phyloP scores from a whole-genome alignment of 129 eudicot genomes.

The Centaurea solstitialis region DNA sequence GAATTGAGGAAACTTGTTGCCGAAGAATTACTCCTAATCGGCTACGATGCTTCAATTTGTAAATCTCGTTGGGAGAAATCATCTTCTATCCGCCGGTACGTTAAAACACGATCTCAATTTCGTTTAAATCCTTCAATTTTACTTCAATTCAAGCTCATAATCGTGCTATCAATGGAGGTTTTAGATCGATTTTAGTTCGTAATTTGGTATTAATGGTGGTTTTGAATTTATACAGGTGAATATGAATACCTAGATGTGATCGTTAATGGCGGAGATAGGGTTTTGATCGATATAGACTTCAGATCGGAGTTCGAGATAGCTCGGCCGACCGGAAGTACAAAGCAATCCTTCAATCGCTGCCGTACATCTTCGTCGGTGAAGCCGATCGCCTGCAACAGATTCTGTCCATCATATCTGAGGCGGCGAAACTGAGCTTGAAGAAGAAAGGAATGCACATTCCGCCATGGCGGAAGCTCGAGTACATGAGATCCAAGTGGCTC shows the following conservation, averaged over 20 bases:
- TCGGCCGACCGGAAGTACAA: slow-evolving; percentile 69
- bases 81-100: slow-evolving; percentile 62
- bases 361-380: slow-evolving; percentile 71
- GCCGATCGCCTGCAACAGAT: slow-evolving; percentile 75
- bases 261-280: slow-evolving; percentile 50
- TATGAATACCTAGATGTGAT: slow-evolving; percentile 76
- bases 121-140: too few relatives aligned
- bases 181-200: neutral
- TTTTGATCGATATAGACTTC: slow-evolving; percentile 73
- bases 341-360: slow-evolving; percentile 57
- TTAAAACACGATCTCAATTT: too few relatives aligned
- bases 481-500: slow-evolving; percentile 83
- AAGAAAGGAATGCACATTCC: slow-evolving; percentile 84
- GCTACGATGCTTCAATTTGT: slow-evolving; percentile 75
- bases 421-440: slow-evolving; percentile 72
- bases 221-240: slow-evolving; percentile 46
- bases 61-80: slow-evolving; percentile 90
- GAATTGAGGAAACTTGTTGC: slow-evolving; percentile 55
- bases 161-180: too few relatives aligned
- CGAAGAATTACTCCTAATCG: slow-evolving; percentile 43
- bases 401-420: slow-evolving; percentile 53
- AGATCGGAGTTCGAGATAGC: slow-evolving; percentile 93
- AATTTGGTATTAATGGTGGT: neutral
- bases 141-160: too few relatives aligned
- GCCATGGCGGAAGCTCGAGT: slow-evolving; percentile 83